Base-by-base conservation (phyloP, 208 protist genomes). In the Trypanosoma caninum region DNA sequence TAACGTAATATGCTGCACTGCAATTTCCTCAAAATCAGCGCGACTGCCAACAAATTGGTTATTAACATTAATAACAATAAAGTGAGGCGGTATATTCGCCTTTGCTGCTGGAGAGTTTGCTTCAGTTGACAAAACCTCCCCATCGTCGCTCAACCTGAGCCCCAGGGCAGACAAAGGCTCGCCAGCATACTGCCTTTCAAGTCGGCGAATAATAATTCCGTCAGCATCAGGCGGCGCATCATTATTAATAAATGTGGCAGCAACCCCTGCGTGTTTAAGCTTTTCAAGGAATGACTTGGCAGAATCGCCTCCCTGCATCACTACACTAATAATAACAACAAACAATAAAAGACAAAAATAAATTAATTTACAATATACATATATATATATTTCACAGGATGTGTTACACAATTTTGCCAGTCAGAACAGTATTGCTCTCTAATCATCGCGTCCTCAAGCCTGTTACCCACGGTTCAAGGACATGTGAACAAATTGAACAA, bases 61-160 rank as follows among this genome's bases (percentile, higher is more conserved):
- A 52, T 93, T 93, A 5, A 90, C 78, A 23, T 82, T 68, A 59
- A 79, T 83, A 52, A 93, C 74, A 70, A 93, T 87, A 50, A 68
- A 89, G 10, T 84, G 63, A 5, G 57, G 40, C 0, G 71, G 79
- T 47, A 93, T 76, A 59, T 93, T 87, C 1, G 87, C 74, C 27
- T 59, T 69, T 14, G 70, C 70, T 5, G 83, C 80, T 25, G 74
- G 65, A 7, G 87, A 87, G 20, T 59, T 56, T 7, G 65, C 61
- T 1, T 69, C 72, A 16, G 84, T 73, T 7, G 46, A 68, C 3
- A 61, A 41, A 44, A 93, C 67, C 51, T 93, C 81, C 2, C 61
- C 82, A 63, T 93, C 87, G 23, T 85, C 79, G n/a, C 61, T 82
- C 46, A 93, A 67, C 16, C 44, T 74, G 9, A 93, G 67, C 14